A percentile compares a stretch with the other conserved stretches of the same genome.
Conservation (phyloP, 2,329 filamentous ascomycete species). For the Beauveria medogensis region DNA sequence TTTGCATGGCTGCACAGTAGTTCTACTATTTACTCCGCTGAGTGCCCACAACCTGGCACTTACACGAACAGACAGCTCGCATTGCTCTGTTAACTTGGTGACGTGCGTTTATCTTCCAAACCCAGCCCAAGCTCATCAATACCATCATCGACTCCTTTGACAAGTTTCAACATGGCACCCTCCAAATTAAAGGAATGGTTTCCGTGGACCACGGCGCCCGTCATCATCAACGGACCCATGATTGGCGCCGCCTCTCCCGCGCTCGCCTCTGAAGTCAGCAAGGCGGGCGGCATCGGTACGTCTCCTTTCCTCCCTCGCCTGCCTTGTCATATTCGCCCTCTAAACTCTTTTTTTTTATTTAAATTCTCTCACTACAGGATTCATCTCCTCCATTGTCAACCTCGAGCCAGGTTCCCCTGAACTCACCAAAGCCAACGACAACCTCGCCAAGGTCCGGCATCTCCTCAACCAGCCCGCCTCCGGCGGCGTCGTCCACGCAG, state of each 20-base stretch:
- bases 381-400: conserved; percentile 25
- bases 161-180: conserved; percentile 17
- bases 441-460: conserved; percentile 22
- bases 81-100: too few species aligned
- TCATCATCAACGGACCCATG: conserved; percentile 31
- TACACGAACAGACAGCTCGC: background rate
- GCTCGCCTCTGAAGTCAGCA: conserved; percentile 29
- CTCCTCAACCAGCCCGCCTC: conserved; percentile 32
- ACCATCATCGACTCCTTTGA: background rate
- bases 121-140: background rate
- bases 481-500: conserved; percentile 47
- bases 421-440: conserved; percentile 24
- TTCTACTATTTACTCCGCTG: background rate
- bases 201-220: conserved; percentile 22
- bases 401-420: conserved; percentile 22
- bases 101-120: background rate
- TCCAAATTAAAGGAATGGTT: conserved; percentile 22
- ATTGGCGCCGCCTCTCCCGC: conserved; percentile 23
- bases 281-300: conserved; percentile 30
- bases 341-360: background rate
- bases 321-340: background rate
- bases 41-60: background rate
- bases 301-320: too few species aligned
- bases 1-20: too few species aligned
- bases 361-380: conserved; percentile 19